These are phyloP conservation scores for Tuber magnatum DNA, from an alignment of 495 filamentous ascomycete species.

Conservation along the genomic window DNA sequence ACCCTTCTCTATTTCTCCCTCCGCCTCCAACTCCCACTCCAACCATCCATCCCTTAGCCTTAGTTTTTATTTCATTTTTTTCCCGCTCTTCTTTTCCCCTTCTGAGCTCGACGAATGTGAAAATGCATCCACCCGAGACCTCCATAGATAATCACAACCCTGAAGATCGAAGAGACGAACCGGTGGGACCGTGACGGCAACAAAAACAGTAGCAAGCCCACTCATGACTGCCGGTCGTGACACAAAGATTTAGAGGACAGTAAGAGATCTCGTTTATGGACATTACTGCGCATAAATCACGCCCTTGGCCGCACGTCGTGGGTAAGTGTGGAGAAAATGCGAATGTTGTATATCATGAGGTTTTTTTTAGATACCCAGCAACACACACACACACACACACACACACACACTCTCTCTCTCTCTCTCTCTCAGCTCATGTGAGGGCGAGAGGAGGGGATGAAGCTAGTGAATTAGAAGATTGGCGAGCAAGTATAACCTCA, in stretches of 20 bases:
- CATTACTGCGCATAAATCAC: slow-evolving; percentile 8
- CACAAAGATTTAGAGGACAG: slow-evolving; percentile 31
- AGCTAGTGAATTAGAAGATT: not conserved
- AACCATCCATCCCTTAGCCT: not conserved
- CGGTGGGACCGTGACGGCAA: slow-evolving; percentile 24
- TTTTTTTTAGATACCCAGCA: not conserved
- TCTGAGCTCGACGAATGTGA: slow-evolving; percentile 18
- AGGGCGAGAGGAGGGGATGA: not conserved
- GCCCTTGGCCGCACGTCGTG: not conserved
- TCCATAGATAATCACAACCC: slow-evolving; percentile 32
- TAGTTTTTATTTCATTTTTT: not conserved
- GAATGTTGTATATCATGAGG: not conserved
- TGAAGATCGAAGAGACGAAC: slow-evolving; percentile 18
- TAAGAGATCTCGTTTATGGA: slow-evolving; percentile 34
- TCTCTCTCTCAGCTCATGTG: not conserved
- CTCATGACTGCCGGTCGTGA: slow-evolving; percentile 20
- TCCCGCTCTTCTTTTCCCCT: slow-evolving; percentile 24
- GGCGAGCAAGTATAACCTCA: not conserved
- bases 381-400: too few species aligned
- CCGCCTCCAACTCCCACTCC: not conserved
- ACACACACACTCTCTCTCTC: too few species aligned
- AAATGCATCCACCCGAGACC: slow-evolving; percentile 27
- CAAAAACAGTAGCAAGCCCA: slow-evolving; percentile 14
- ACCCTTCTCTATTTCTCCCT: not conserved
- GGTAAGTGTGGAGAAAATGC: not conserved